Evolutionary conservation across 2,329 filamentous ascomycete genomes (phyloP), one percentile per base, ranked within the genome.

Genomic region (Thielaviopsis populi): DNA sequence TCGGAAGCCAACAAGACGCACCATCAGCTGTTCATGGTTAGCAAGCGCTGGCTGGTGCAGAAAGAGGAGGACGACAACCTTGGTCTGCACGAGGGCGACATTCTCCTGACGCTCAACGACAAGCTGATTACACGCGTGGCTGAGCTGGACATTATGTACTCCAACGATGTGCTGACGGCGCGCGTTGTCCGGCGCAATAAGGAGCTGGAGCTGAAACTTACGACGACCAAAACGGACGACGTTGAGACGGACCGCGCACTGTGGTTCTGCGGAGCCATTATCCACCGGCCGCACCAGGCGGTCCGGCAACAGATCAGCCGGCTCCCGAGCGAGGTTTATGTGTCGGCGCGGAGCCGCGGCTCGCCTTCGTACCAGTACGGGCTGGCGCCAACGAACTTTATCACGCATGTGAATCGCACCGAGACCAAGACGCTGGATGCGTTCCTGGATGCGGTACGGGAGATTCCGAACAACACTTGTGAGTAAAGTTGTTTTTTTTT

Each of bases 21-120:
- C 65, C 94, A 99, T 72, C 94, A 99, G 75, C 83, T 99, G 43
- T 99, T 99, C 78, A 96, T 99, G 88, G 90, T 99, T 37, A 87
- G 90, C 70, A 99, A 99, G 76, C 86, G 95, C 58, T 84, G 83
- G 0, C 86, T 86, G 69, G 83, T 85, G 73, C 79, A 82, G 15
- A 75, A 73, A 27, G 72, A 75, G 59, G 74, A 74, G 53, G 71
- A 66, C 79, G 43, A 60, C 10, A 33, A 24, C n/a, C 50, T 56
- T 6, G 62, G 59, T 19, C 80, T 99, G 17, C 79, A 89, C 37
- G 95, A 99, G 76, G 91, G 91, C 61, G 94, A 99, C 72, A 87
- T 99, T 62, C 85, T 99, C 65, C 81, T 99, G 66, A 95, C 89
- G 0, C 78, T 99, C 58, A 96, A 97, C 73, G 89, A 83, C 69